A percentile compares a stretch with the other conserved stretches of the same genome.
Evolutionary conservation across 257 asterid genomes (phyloP).

Genomic region (Gardenia jasminoides): DNA sequence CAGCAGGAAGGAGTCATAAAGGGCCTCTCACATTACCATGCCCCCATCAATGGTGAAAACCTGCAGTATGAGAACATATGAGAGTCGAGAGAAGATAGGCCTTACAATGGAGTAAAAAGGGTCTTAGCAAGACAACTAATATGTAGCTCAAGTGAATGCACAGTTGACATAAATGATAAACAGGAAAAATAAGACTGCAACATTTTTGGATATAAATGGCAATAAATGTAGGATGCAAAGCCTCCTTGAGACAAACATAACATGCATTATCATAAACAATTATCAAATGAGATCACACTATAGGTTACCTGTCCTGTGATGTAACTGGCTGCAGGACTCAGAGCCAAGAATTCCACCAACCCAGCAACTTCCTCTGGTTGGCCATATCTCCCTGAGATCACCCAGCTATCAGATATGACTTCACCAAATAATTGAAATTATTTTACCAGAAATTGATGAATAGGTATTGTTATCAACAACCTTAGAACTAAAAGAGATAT

Average conservation of each 20-base stretch:
- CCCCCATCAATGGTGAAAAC: constrained; percentile 92
- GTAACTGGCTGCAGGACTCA: constrained; percentile 62
- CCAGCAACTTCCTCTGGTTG: constrained; percentile 57
- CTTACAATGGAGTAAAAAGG: background rate
- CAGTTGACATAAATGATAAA: background rate
- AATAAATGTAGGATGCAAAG: constrained; percentile 2
- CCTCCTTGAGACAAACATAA: background rate
- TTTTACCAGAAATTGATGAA: background rate
- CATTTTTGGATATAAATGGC: background rate
- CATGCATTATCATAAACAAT: background rate
- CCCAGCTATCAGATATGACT: background rate
- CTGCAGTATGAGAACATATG: constrained; percentile 34
- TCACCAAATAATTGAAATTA: background rate
- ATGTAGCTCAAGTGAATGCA: background rate
- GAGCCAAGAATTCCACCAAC: constrained; percentile 41
- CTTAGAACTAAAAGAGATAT: background rate
- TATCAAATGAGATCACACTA: background rate
- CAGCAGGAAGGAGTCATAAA: background rate
- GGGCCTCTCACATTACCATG: constrained; percentile 71
- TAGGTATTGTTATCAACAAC: background rate
- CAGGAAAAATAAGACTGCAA: background rate
- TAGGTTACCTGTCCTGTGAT: constrained; percentile 88
- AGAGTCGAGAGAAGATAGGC: background rate
- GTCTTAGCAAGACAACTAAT: background rate
- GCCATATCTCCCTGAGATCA: constrained; percentile 41